These are phyloP conservation scores for Bacidia rubella DNA, from an alignment of 495 filamentous ascomycete genomes.

Conservation along the genomic window DNA sequence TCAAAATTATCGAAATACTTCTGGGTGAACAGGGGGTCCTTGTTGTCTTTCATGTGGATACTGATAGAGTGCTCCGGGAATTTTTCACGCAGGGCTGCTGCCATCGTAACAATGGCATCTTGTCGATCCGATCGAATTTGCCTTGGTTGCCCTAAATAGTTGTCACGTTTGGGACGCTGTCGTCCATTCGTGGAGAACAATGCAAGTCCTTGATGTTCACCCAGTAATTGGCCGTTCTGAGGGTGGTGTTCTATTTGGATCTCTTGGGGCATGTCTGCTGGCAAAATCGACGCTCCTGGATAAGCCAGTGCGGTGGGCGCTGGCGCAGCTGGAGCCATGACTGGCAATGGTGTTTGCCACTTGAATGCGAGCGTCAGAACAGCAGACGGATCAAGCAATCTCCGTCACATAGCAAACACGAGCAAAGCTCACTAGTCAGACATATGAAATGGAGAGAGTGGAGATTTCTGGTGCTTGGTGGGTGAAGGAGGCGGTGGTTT, in stretches of 20 bases:
- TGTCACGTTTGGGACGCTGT: conserved; percentile 2
- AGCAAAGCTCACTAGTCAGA: not conserved
- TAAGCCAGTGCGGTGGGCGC: not conserved
- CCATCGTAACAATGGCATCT: conserved; percentile 18
- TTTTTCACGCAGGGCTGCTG: conserved; percentile 13
- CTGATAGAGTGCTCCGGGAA: conserved; percentile 23
- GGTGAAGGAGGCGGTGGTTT: not conserved
- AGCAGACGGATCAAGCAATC: conserved; percentile 7
- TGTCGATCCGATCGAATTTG: conserved; percentile 21
- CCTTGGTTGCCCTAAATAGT: conserved; percentile 19
- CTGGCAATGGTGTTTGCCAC: conserved; percentile 24
- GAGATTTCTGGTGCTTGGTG: not conserved
- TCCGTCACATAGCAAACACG: not conserved
- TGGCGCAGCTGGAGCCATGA: conserved; percentile 2
- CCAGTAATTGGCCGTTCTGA: not conserved
- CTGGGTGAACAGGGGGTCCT: conserved; percentile 23
- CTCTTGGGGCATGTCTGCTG: not conserved
- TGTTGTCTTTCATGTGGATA: conserved; percentile 20
- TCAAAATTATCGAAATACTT: conserved; percentile 41
- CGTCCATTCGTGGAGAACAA: conserved; percentile 23
- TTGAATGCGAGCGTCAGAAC: conserved; percentile 12
- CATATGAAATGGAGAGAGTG: not conserved
- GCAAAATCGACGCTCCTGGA: too few species aligned
- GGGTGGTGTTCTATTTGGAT: not conserved
- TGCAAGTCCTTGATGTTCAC: conserved; percentile 9